Percentiles rank a stretch among this genome's conserved stretches.
Evolutionary conservation across 2,329 filamentous ascomycete genomes (phyloP).

Genomic region (Dryadomyces sulphureus): DNA sequence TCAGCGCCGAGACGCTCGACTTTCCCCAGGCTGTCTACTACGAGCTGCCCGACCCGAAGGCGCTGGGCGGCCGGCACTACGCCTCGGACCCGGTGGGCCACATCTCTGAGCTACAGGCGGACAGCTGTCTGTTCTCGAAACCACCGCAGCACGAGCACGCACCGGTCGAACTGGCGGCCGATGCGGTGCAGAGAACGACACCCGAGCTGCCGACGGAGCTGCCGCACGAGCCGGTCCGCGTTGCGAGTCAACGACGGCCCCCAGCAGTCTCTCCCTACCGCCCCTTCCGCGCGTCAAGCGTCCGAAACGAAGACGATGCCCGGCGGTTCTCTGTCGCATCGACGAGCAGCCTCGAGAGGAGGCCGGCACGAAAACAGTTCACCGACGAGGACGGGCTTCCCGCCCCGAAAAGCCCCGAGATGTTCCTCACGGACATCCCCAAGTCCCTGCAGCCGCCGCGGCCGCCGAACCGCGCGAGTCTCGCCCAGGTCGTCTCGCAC

Average conservation of each 20-base stretch:
- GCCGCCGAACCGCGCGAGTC: too few species aligned
- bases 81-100: slow-evolving; percentile 26
- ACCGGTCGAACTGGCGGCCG: slow-evolving; percentile 31
- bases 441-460: too few species aligned
- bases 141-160: too few species aligned
- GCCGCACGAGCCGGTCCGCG: slow-evolving; percentile 16
- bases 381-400: neutral
- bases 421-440: too few species aligned
- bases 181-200: slow-evolving; percentile 10
- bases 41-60: slow-evolving; percentile 16
- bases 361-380: neutral
- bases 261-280: slow-evolving; percentile 1
- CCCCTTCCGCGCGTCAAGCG: slow-evolving; percentile 1
- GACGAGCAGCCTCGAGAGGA: slow-evolving; percentile 5
- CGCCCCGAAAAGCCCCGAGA: too few species aligned
- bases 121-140: too few species aligned
- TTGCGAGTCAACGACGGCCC: neutral
- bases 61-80: slow-evolving; percentile 9
- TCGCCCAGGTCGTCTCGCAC: neutral
- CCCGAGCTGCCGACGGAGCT: slow-evolving; percentile 18
- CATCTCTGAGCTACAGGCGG: slow-evolving; percentile 32
- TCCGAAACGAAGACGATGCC: neutral
- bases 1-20: too few species aligned
- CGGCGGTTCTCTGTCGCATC: slow-evolving; percentile 7
- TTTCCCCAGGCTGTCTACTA: neutral